Evolutionary conservation across 805 yeast species (phyloP), one percentile per base, ranked within the genome.

Genomic region (Zygosaccharomyces rouxii): DNA sequence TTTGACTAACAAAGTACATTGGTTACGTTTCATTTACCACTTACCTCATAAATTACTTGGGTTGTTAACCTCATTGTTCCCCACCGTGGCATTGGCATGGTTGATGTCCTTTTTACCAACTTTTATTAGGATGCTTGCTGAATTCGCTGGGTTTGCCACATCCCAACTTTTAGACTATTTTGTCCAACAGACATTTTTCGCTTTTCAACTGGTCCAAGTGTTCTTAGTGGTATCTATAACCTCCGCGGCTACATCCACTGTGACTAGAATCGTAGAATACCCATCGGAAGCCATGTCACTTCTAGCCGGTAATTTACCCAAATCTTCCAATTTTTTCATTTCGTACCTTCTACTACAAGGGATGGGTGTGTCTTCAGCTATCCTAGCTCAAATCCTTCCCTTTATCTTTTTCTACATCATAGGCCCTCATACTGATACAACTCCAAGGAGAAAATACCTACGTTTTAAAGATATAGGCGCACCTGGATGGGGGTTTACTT

Each of bases 341-440:
- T 77, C 88, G 0, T 85, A 83, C 64, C 73, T 83, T 47, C 73
- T 81, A 40, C 71, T 84, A 57, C 89, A 84, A 68, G 89, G 89
- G 23, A 74, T 84, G 57, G 68, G 84, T 2, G 72, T 81, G 35
- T 70, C 88, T 1, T 81, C 87, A 35, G 85, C 84, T 64, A 72
- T 83, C 2, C 70, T 85, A 40, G 73, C 83, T 54, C 90, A 85
- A 66, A 65, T 84, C 29, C 78, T 73, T 35, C 74, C 81, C 3
- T 70, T 86, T 43, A 71, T 82, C 50, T 56, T 83, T 47, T 84
- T 75, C 63, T 84, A 83, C 57, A 63, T 81, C 11, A 60, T 84
- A 45, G 83, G 90, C 9, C 59, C 58, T 7, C 19, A 79, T 9
- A 68, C 84, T 14, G 94, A 86, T 60, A 65, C 61, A 5, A 82